phyloP scores from a whole-genome alignment of 164 flowering plant species.

The Umbellularia californica region DNA sequence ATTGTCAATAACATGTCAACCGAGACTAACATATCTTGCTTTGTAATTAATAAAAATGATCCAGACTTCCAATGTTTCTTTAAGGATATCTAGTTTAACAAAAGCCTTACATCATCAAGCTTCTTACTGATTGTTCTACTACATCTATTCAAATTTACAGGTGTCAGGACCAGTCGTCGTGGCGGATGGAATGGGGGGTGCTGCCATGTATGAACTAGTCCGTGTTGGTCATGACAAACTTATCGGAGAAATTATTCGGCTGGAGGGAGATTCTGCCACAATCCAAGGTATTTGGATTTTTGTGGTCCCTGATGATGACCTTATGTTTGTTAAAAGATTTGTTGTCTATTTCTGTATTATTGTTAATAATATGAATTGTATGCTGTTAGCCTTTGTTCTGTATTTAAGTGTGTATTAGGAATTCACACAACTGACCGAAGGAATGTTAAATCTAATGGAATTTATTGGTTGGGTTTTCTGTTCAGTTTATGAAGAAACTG shows the following conservation, averaged over 20 bases:
- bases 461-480: background rate
- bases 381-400: background rate
- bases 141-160: conserved; percentile 29
- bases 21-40: too few species aligned
- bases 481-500: conserved; percentile 98
- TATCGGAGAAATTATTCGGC: conserved; percentile 95
- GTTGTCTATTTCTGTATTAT: background rate
- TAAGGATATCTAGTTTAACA: background rate
- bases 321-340: too few species aligned
- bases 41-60: too few species aligned
- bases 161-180: conserved; percentile 99
- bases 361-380: background rate
- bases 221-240: conserved; percentile 99
- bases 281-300: conserved; percentile 66
- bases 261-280: conserved; percentile 99
- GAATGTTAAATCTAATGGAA: background rate
- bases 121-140: background rate
- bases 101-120: background rate
- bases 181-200: conserved; percentile 99
- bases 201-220: conserved; percentile 99
- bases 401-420: background rate
- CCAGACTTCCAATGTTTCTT: background rate
- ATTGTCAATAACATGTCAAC: too few species aligned
- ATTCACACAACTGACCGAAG: background rate
- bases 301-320: background rate